Evolutionary conservation across 2,329 filamentous ascomycete genomes (phyloP).

Genomic region (Mycosphaerella arachidis): DNA sequence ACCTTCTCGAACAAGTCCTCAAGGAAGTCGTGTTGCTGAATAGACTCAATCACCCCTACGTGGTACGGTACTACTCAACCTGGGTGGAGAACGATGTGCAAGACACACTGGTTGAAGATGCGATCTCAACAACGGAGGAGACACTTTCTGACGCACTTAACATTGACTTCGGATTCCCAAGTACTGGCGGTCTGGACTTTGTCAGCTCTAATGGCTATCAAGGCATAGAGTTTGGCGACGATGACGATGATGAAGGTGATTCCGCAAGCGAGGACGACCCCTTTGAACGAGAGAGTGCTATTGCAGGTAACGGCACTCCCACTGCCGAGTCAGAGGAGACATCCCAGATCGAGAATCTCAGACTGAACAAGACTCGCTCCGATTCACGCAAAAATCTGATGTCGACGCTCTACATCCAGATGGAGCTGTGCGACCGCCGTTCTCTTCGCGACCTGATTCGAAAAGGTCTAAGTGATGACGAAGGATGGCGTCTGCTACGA

Average conservation of each 20-base stretch:
- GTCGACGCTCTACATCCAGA: slow-evolving; percentile 90
- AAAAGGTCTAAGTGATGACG: slow-evolving; percentile 67
- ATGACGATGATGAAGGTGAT: slow-evolving; percentile 39
- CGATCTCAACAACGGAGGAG: slow-evolving; percentile 10
- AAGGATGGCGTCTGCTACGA: slow-evolving; percentile 85
- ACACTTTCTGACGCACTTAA: slow-evolving; percentile 49
- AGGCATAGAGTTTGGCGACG: slow-evolving; percentile 72
- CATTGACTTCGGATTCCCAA: slow-evolving; percentile 57
- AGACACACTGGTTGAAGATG: slow-evolving; percentile 20
- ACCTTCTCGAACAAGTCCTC: slow-evolving; percentile 73
- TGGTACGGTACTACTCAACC: slow-evolving; percentile 88
- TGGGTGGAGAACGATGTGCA: slow-evolving; percentile 73
- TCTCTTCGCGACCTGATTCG: slow-evolving; percentile 85
- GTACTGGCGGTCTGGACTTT: slow-evolving; percentile 81
- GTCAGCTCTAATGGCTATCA: slow-evolving; percentile 80
- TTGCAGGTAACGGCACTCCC: slow-evolving; percentile 33
- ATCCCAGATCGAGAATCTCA: slow-evolving; percentile 3
- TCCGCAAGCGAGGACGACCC: slow-evolving; percentile 17
- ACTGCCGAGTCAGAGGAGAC: slow-evolving; percentile 7
- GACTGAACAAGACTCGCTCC: slow-evolving; percentile 44
- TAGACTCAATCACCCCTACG: slow-evolving; percentile 83
- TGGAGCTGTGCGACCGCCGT: slow-evolving; percentile 96
- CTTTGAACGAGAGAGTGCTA: slow-evolving; percentile 32
- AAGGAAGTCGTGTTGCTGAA: slow-evolving; percentile 86
- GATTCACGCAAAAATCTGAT: slow-evolving; percentile 48